Conservation (phyloP, 2,329 filamentous ascomycete genomes). For the Lachnellula cervina region DNA sequence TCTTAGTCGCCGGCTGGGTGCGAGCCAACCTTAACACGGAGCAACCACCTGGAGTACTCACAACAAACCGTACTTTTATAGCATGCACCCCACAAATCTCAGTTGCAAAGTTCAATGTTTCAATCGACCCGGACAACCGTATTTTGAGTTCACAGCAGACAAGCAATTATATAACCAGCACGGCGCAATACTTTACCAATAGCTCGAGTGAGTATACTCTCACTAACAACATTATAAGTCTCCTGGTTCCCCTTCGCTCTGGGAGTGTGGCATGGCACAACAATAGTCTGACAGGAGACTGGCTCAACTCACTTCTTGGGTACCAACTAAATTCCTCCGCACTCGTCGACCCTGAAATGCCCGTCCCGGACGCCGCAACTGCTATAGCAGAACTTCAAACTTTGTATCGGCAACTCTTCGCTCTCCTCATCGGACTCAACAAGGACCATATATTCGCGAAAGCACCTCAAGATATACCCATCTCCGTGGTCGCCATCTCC, state of each 20-base stretch:
- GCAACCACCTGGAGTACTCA: background rate
- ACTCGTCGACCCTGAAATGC: conserved; percentile 33
- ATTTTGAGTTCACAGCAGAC: conserved; percentile 22
- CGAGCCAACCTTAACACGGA: background rate
- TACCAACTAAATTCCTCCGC: conserved; percentile 26
- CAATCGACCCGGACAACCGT: conserved; percentile 31
- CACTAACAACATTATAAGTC: background rate
- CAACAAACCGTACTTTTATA: background rate
- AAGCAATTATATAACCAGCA: conserved; percentile 1
- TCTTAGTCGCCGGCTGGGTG: conserved; percentile 15
- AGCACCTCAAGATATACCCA: background rate
- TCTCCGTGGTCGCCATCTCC: conserved; percentile 1
- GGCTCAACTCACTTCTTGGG: conserved; percentile 44
- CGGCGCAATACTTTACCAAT: background rate
- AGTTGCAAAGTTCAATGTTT: conserved; percentile 35
- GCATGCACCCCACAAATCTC: conserved; percentile 23
- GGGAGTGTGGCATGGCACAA: conserved; percentile 38
- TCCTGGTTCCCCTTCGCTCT: conserved; percentile 20
- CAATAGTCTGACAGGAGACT: conserved; percentile 39
- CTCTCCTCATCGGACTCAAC: conserved; percentile 41
- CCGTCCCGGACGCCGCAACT: conserved; percentile 31
- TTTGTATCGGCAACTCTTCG: conserved; percentile 37
- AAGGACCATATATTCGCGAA: conserved; percentile 34
- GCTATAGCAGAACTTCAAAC: conserved; percentile 22
- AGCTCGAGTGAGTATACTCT: background rate